Conservation (phyloP, 768 basidiomycete genomes). For the Amanita subjunquillea region DNA sequence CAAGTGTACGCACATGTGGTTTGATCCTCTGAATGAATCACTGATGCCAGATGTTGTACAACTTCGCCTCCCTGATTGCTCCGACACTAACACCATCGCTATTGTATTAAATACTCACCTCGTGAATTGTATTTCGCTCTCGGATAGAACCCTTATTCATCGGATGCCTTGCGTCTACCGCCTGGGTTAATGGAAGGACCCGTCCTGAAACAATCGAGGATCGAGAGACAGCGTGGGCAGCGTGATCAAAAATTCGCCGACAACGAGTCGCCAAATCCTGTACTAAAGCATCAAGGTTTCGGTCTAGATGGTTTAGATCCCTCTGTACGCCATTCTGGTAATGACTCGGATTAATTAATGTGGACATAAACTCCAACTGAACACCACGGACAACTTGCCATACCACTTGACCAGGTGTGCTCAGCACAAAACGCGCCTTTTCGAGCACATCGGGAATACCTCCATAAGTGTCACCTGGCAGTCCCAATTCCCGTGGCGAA, state of each 20-base stretch:
- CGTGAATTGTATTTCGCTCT: constrained; percentile 44
- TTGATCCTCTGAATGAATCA: constrained; percentile 25
- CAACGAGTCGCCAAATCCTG: constrained; percentile 53
- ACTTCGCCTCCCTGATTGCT: constrained; percentile 28
- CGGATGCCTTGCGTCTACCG: constrained; percentile 21
- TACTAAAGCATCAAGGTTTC: constrained; percentile 57
- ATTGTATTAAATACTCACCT: constrained; percentile 30
- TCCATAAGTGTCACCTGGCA: constrained; percentile 22
- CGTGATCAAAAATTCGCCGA: constrained; percentile 50
- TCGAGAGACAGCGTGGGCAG: constrained; percentile 53
- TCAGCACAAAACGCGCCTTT: constrained; percentile 37
- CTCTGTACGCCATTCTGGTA: constrained; percentile 34
- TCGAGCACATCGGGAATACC: constrained; percentile 32
- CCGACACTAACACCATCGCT: constrained; percentile 16
- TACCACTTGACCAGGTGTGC: constrained; percentile 33
- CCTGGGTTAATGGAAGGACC: constrained; percentile 17
- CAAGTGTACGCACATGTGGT: constrained; percentile 2
- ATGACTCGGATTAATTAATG: constrained; percentile 15
- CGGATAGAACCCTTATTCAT: constrained; percentile 27
- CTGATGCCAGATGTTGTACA: constrained; percentile 43
- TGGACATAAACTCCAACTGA: constrained; percentile 13
- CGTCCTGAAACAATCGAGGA: constrained; percentile 35
- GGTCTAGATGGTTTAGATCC: constrained; percentile 49
- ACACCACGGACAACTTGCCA: constrained; percentile 41
- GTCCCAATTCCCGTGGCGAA: constrained; percentile 36